Evolutionary conservation across 2,329 filamentous ascomycete genomes (phyloP), one percentile per base, ranked within the genome.

Genomic region (Cladophialophora chaetospira): DNA sequence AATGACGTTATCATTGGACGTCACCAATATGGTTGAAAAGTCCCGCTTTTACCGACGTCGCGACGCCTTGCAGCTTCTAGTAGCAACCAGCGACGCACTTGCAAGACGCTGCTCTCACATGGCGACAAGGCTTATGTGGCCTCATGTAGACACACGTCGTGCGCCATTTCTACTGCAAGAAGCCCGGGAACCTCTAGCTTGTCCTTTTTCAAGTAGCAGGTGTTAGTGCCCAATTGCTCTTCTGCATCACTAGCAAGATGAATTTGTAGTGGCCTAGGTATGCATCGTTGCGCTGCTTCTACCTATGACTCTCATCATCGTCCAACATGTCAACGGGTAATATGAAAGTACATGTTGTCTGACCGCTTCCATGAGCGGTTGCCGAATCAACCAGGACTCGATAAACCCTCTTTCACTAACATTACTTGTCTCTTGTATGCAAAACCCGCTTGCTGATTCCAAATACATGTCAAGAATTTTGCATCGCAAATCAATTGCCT

Each of bases 401-500:
- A n/a, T 15, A 31, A 17, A 21, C n/a, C 25, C 28, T 23, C 19
- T n/a, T 26, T 26, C 43, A 33, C 23, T 13, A 26, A 17, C 17
- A 59, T 38, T 33, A 52, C 29, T 28, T 48, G n/a, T 45, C 28
- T 51, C 44, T 25, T 48, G 29, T 52, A 51, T 51, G 42, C 42
- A 44, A 44, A 44, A 25, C 42, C 42, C 21, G 42, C 42, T 44
- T 44, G 42, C 42, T 28, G 42, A 44, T 44, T 44, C 23, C 42
- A 26, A 33, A 26, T 44, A 44, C 9, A 25, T 44, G 9, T 53
- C 55, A 57, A 42, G 45, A 49, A 35, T 33, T 40, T 53, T 15
- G 15, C 29, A 19, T 46, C 21, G 57, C 53, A 60, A 50, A 48
- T 60, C 53, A 56, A 50, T 51, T 55, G 55, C 44, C 42, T 40